Evolutionary conservation across 352 stramenopile genomes (phyloP).

Genomic region (Pythium utonaiense): DNA sequence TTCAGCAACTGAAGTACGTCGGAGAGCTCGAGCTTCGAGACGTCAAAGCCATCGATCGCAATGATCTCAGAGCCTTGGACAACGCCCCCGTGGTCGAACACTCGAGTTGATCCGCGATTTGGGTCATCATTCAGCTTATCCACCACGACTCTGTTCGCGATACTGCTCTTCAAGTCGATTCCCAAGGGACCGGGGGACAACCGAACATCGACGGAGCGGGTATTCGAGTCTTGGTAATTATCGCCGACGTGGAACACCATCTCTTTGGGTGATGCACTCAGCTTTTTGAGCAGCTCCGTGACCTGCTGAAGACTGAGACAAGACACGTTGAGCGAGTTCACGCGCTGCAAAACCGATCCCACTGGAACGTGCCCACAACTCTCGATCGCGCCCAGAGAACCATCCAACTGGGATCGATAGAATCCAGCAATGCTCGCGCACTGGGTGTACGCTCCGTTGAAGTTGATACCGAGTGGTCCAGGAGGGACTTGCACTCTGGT

Average conservation of each 20-base stretch:
- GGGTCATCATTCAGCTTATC: conserved; percentile 40
- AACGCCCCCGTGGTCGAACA: conserved; percentile 44
- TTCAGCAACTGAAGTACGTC: conserved; percentile 39
- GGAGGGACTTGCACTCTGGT: conserved; percentile 27
- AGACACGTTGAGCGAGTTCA: conserved; percentile 61
- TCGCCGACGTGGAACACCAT: conserved; percentile 27
- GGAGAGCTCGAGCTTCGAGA: conserved; percentile 30
- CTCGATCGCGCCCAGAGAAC: conserved; percentile 30
- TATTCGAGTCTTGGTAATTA: conserved; percentile 20
- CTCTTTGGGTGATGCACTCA: conserved; percentile 36
- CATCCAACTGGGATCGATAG: conserved; percentile 29
- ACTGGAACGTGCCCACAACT: conserved; percentile 29
- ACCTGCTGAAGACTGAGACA: conserved; percentile 36
- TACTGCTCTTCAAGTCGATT: conserved; percentile 45
- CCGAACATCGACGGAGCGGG: conserved; percentile 31
- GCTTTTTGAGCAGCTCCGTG: conserved; percentile 43
- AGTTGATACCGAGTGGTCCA: conserved; percentile 46
- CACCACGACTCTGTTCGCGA: conserved; percentile 39
- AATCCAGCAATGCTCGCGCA: conserved; percentile 38
- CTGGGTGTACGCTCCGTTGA: conserved; percentile 31
- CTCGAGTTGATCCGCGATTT: conserved; percentile 27
- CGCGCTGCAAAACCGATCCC: conserved; percentile 34
- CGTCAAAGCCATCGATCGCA: conserved; percentile 46
- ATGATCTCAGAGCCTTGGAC: conserved; percentile 46
- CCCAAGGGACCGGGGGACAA: conserved; percentile 46